Percentiles rank a stretch among this genome's conserved stretches.
phyloP scores from a whole-genome alignment of 768 basidiomycete species.

The Agrocybe praecox region DNA sequence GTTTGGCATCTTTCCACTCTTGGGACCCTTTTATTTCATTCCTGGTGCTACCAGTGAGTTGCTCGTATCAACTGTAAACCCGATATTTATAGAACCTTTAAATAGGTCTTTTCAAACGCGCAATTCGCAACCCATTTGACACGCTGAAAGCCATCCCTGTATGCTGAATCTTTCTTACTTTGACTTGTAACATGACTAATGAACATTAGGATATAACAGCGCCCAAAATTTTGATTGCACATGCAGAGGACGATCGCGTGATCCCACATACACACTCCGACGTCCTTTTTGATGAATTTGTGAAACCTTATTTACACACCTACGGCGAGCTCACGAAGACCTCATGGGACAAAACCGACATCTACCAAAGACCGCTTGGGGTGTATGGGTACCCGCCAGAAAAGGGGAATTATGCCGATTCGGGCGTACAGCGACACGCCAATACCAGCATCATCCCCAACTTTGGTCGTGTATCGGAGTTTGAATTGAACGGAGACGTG shows the following conservation, averaged over 20 bases:
- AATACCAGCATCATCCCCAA: background rate
- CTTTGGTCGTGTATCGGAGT: background rate
- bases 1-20: conserved; percentile 67
- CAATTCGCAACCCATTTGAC: conserved; percentile 58
- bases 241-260: conserved; percentile 42
- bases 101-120: conserved; percentile 52
- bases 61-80: too few species aligned
- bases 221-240: conserved; percentile 67
- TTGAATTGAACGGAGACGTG: background rate
- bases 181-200: conserved; percentile 6
- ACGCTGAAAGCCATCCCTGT: conserved; percentile 67
- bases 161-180: conserved; percentile 17
- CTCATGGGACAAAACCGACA: background rate
- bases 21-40: conserved; percentile 69
- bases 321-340: background rate
- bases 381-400: background rate
- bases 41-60: conserved; percentile 66
- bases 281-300: background rate
- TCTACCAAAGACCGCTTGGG: background rate
- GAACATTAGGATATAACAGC: conserved; percentile 60
- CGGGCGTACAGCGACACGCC: background rate
- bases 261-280: background rate
- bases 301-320: background rate
- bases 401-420: background rate
- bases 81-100: too few species aligned